Evolutionary conservation across 768 basidiomycete species (phyloP).

Genomic region (Antrodiella citrinella): DNA sequence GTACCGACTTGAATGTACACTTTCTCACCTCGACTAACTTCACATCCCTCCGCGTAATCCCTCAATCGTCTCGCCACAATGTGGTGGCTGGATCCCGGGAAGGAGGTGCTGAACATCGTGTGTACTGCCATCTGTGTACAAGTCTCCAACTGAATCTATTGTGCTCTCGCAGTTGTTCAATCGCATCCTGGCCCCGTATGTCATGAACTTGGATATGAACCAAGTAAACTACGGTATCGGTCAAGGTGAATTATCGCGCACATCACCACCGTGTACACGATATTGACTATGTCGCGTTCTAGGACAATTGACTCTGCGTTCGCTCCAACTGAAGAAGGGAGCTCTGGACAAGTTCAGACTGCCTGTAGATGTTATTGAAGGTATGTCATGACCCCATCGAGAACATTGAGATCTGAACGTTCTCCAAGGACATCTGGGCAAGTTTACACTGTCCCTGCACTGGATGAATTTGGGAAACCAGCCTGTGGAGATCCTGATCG

Average conservation of each 20-base stretch:
- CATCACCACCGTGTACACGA: neutral
- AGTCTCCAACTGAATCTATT: conserved; percentile 1
- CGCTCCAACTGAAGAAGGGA: conserved; percentile 84
- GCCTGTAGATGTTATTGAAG: conserved; percentile 92
- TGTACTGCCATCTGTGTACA: conserved; percentile 19
- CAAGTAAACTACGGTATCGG: conserved; percentile 92
- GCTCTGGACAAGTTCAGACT: conserved; percentile 93
- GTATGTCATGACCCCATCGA: conserved; percentile 27
- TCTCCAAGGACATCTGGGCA: conserved; percentile 68
- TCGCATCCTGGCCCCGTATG: conserved; percentile 87
- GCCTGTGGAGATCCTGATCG: conserved; percentile 85
- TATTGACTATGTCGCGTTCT: conserved; percentile 3
- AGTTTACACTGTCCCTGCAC: conserved; percentile 76
- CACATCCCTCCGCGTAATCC: too few relatives aligned
- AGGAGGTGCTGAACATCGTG: conserved; percentile 76
- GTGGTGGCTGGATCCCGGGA: conserved; percentile 88
- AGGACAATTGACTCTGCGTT: conserved; percentile 75
- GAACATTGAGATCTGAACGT: neutral
- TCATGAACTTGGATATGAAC: conserved; percentile 91
- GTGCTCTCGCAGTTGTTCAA: conserved; percentile 58
- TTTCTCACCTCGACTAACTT: too few relatives aligned
- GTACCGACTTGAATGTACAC: too few relatives aligned
- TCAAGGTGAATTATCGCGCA: conserved; percentile 60
- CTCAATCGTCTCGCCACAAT: conserved; percentile 28
- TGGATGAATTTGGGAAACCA: conserved; percentile 87